Evolutionary conservation across 768 basidiomycete genomes (phyloP).

Genomic region (Mrakia gelida): DNA sequence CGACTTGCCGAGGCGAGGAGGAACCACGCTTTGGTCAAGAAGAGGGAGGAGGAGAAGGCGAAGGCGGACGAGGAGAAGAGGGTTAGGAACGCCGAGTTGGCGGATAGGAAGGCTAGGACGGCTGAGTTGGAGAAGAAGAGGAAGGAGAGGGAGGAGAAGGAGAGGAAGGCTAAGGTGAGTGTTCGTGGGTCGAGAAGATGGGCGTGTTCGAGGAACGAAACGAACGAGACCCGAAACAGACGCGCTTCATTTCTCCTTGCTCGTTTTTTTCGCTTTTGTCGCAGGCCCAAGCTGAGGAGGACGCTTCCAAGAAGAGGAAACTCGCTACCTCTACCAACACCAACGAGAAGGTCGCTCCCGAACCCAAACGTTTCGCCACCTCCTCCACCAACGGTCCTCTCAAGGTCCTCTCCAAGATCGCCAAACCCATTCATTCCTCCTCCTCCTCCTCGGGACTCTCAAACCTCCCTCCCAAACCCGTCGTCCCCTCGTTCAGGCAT

Average conservation of each 20-base stretch:
- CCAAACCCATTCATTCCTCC: constrained; percentile 7
- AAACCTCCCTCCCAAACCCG: constrained; percentile 15
- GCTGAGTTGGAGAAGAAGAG: constrained; percentile 29
- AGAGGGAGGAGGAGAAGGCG: constrained; percentile 70
- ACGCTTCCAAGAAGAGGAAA: constrained; percentile 30
- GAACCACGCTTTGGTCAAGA: constrained; percentile 64
- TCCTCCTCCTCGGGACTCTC: background rate
- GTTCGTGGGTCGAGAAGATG: no score
- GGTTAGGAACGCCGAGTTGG: constrained; percentile 13
- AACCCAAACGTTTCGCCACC: constrained; percentile 24
- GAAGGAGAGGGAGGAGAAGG: constrained; percentile 32
- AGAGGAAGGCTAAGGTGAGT: constrained; percentile 21
- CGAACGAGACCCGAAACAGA: no score
- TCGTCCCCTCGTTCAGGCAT: constrained; percentile 28
- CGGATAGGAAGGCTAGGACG: constrained; percentile 23
- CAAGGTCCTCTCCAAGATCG: constrained; percentile 25
- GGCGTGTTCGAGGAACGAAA: no score
- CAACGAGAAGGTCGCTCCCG: constrained; percentile 16
- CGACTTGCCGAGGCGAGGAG: constrained; percentile 80
- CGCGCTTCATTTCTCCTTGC: background rate
- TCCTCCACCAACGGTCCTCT: constrained; percentile 4
- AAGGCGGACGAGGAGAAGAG: constrained; percentile 43
- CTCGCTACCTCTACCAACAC: constrained; percentile 1
- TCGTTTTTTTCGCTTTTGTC: no score
- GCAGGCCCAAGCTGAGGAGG: constrained; percentile 21